Conservation (phyloP, 208 protist species). For the Crithidia thermophila region DNA sequence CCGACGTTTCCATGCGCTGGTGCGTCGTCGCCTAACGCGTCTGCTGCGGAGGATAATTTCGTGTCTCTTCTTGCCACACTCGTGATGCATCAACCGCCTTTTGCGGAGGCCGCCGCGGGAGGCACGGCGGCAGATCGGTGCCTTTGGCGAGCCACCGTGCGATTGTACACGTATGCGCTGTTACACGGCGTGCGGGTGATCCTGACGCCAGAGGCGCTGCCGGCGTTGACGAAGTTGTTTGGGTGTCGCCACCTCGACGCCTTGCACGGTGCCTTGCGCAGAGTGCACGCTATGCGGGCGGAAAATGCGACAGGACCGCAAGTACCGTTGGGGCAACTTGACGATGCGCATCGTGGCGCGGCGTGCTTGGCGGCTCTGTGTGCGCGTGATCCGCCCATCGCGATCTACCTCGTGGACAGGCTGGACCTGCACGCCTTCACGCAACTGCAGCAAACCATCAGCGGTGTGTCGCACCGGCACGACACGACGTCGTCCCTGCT, state of each 20-base stretch:
- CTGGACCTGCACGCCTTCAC: slow-evolving; percentile 22
- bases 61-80: slow-evolving; percentile 9
- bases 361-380: slow-evolving; percentile 2
- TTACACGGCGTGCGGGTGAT: slow-evolving; percentile 40
- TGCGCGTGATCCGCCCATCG: slow-evolving; percentile 9
- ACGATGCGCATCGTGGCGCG: not conserved
- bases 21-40: not conserved
- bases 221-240: slow-evolving; percentile 45
- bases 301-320: not conserved
- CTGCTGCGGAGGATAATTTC: slow-evolving; percentile 1
- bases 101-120: not conserved
- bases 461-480: not conserved
- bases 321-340: not conserved
- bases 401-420: slow-evolving; percentile 40
- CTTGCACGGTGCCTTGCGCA: no score
- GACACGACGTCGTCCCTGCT: not conserved
- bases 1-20: no score
- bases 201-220: slow-evolving; percentile 56
- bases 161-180: slow-evolving; percentile 53
- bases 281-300: slow-evolving; percentile 9
- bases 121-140: not conserved
- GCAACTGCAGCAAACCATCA: slow-evolving; percentile 5
- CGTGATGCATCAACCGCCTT: slow-evolving; percentile 4
- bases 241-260: slow-evolving; percentile 28
- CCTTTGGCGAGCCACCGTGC: slow-evolving; percentile 33